phyloP scores from a whole-genome alignment of 345 rosid genomes.

The Litchi chinensis region DNA sequence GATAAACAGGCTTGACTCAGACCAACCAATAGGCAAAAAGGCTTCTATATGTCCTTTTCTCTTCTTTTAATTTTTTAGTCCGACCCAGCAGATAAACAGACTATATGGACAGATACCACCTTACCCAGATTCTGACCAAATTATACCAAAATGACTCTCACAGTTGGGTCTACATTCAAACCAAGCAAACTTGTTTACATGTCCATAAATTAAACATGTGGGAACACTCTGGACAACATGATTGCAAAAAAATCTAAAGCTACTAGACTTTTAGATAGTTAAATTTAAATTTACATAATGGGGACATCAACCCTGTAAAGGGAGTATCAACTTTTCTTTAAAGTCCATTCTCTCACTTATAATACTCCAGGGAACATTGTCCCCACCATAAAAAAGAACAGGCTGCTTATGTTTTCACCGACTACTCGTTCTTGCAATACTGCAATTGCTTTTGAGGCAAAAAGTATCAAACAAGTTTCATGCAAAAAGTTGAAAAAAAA shows the following conservation, averaged over 20 bases:
- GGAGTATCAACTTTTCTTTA: neutral
- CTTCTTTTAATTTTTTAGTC: neutral
- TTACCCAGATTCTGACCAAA: too few species aligned
- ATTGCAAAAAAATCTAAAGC: conserved; percentile 3
- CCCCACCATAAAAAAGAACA: neutral
- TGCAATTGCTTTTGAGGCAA: neutral
- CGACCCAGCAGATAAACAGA: neutral
- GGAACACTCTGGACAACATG: neutral
- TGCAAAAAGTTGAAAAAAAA: neutral
- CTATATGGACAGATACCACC: too few species aligned
- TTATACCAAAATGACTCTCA: too few species aligned
- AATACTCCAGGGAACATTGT: neutral
- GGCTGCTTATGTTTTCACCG: neutral
- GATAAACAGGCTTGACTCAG: too few species aligned
- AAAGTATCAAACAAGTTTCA: neutral
- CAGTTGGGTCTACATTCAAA: too few species aligned
- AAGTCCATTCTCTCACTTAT: neutral
- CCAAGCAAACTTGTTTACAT: neutral
- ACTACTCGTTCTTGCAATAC: neutral
- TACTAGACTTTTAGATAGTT: neutral
- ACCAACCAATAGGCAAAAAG: too few species aligned
- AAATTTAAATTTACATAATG: neutral
- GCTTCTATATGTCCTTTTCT: too few species aligned
- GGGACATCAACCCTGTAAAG: neutral
- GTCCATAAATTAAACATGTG: neutral